Evolutionary conservation across 1,284 basidiomycete genomes (phyloP).

Genomic region (Exobasidium rhododendri): DNA sequence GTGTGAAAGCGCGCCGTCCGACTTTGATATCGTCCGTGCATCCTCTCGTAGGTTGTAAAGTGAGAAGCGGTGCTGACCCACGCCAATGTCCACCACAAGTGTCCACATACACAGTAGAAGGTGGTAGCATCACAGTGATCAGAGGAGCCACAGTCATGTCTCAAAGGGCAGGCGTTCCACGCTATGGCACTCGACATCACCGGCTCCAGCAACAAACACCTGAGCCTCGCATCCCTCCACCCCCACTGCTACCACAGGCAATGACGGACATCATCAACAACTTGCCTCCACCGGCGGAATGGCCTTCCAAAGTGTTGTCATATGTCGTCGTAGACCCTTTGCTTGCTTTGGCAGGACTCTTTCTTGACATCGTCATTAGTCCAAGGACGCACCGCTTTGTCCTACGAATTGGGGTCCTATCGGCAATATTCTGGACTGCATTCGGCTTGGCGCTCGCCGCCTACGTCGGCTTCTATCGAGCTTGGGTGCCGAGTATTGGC

Average conservation of each 20-base stretch:
- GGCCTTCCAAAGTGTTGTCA: conserved; percentile 33
- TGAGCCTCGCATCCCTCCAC: conserved; percentile 8
- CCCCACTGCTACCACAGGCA: conserved; percentile 9
- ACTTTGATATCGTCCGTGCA: too few species aligned
- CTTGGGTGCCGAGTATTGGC: conserved; percentile 49
- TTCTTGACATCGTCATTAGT: conserved; percentile 38
- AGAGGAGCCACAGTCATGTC: neutral
- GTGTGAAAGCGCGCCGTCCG: too few species aligned
- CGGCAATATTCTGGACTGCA: conserved; percentile 37
- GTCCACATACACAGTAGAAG: too few species aligned
- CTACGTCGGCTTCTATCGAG: conserved; percentile 50
- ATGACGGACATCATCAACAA: conserved; percentile 20
- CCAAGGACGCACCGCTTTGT: conserved; percentile 48
- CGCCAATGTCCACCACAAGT: too few species aligned
- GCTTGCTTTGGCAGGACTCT: conserved; percentile 19
- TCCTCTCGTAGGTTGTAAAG: too few species aligned
- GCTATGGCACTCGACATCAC: conserved; percentile 5
- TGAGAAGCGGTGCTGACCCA: too few species aligned
- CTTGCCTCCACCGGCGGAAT: conserved; percentile 31
- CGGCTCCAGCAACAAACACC: conserved; percentile 2
- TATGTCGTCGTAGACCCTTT: conserved; percentile 30
- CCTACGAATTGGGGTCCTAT: conserved; percentile 42
- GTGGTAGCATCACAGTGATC: too few species aligned
- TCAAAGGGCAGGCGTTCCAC: neutral
- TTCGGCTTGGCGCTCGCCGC: conserved; percentile 40